Evolutionary conservation across 345 rosid genomes (phyloP), one percentile per base, ranked within the genome.

Genomic region (Salix purpurea): DNA sequence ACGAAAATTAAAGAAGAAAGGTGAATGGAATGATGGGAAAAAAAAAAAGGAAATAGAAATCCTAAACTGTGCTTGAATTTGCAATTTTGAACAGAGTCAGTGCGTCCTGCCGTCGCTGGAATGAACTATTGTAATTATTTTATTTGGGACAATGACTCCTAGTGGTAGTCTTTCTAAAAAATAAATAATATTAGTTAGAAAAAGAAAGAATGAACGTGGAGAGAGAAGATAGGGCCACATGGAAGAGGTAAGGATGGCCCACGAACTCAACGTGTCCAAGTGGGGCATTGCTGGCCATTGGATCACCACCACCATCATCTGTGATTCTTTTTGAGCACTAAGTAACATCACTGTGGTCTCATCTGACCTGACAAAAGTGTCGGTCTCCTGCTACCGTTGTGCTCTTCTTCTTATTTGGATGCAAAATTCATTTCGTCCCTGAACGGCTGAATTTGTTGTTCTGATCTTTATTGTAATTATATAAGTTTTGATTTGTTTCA

Each of bases 61-160:
- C 90, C 90, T 87, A 76, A 69, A 69, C 62, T 5, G 6, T n/a
- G 69, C 24, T 76, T 69, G 76, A 80, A 86, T 72, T 85, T 76
- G 83, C 78, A 81, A 48, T 70, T 83, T 85, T 82, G 69, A 76
- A 83, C 44, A 40, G 44, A 40, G 79, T 71, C 36, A 52, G 23
- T 0, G 23, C 58, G 50, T 46, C 50, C 18, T 19, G 58, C n/a
- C 9, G n/a, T 19, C 23, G 58, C 23, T 58, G 64, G 64, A n/a
- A 58, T 56, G 24, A 58, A 58, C 9, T 32, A 32, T n/a, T n/a
- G 11, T 56, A n/a, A 56, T 56, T 56, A n/a, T 56, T 10, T 56
- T 56, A n/a, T 56, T 10, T 2, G 26, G 3, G 65, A 71, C 11
- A 26, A 16, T 4, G 19, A 42, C 4, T 44, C 12, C 4, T 44